Base-by-base conservation (phyloP, 768 basidiomycete species). In the Leccinum rimulosum region DNA sequence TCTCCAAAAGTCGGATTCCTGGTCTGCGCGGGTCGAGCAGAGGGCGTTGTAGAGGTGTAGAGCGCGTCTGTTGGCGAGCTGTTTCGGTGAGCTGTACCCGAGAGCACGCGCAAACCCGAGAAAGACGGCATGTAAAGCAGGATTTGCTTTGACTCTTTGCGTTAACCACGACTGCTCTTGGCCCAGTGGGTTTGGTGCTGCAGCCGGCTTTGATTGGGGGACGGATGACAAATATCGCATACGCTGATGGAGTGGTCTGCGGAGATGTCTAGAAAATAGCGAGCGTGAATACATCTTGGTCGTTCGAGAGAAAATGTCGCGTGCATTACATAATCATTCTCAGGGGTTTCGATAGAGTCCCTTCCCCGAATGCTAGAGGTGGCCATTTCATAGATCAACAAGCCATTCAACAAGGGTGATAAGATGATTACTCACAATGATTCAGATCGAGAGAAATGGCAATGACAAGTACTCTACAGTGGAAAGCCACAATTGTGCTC, bases 1-100 rank as follows among this genome's bases (percentile, higher is more conserved):
- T 64, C 78, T 80, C 89, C 89, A 91, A 68, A 89, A 89, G 6
- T 66, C 71, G 12, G 64, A 71, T 60, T 88, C 84, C 57, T 84
- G 77, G 60, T 89, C 88, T 17, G 87, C 81, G 50, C 74, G 79
- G 15, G 75, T 69, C 1, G 82, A 80, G 64, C 85, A 87, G 8
- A 88, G 65, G 17, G 79, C 70, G 52, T 82, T 78, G 66, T 90
- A 90, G 52, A 89, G 65, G 17, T 73, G 73, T 43, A 85, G 80
- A 3, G 85, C 77, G n/a, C 86, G 76, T 52, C 82, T 67, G 22
- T 81, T 87, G 0, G 87, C 85, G 3, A 84, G 62, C 61, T 90
- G 87, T 61, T 80, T 84, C 0, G 82, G 75, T 61, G 79, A 84
- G 6, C 81, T 79, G 60, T 88, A 89, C 4, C 88, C 88, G 10